Evolutionary conservation across 768 basidiomycete genomes (phyloP), one percentile per base, ranked within the genome.

Genomic region (Boletus rubescentipes): DNA sequence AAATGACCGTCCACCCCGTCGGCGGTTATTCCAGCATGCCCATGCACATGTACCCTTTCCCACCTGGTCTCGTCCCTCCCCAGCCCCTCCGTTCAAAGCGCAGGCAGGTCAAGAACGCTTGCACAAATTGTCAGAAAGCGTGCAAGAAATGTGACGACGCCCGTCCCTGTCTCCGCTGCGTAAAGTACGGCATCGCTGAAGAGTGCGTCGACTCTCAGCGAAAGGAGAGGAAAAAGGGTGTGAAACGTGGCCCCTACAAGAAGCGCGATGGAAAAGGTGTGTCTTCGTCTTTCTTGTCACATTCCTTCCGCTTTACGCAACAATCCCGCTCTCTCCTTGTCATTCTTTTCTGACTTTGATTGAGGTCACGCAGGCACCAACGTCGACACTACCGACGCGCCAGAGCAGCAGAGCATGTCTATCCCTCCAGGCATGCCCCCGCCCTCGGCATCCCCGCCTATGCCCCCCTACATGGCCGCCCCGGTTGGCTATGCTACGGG

Each of bases 91-190:
- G 86, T 59, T 77, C 87, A 36, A 93, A 93, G 72, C 89, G 91
- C 60, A 78, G 86, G 49, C 91, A 93, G 65, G 91, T 93, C 76
- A 93, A 92, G 80, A 92, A 91, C 60, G 91, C 91, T 48, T 93
- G 91, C 72, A 92, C 90, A 31, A 89, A 89, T 60, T 93, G 91
- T 66, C 91, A 92, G 71, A 91, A 90, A 68, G 88, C 91, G 3
- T 93, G 89, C 79, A 93, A 93, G 78, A 91, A 92, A 70, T 93
- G 90, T 67, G 91, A 93, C 72, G 90, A 91, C 63, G 91, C 88
- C 62, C 82, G 93, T 59, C 93, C 93, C 56, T 97, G 94, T 71
- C 87, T 91, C 53, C 86, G 94, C 57, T 97, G 94, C 64, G 86
- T 93, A 65, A 93, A 90, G 74, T 95, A 95, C 61, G 92, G 91